phyloP scores from a whole-genome alignment of 1,284 basidiomycete species.

The Inonotus hispidus region DNA sequence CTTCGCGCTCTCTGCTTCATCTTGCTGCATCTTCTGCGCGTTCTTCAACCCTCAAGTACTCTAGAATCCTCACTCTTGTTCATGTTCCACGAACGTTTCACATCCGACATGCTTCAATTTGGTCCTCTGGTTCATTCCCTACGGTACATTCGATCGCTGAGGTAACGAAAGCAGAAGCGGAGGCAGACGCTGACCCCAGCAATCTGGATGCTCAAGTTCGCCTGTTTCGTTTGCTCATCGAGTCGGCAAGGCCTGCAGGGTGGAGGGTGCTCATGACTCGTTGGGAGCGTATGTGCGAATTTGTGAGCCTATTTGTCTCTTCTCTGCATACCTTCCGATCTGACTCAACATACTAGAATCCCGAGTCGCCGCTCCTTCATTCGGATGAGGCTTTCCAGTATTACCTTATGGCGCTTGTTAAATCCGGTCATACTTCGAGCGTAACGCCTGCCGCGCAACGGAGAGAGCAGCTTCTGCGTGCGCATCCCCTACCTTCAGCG shows the following conservation, averaged over 20 bases:
- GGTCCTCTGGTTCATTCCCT: neutral
- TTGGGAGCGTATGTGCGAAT: constrained; percentile 78
- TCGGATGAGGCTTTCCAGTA: constrained; percentile 67
- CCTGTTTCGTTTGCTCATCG: constrained; percentile 60
- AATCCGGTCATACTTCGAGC: constrained; percentile 50
- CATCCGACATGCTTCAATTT: constrained; percentile 8
- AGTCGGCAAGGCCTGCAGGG: constrained; percentile 58
- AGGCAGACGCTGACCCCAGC: constrained; percentile 64
- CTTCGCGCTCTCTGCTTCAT: constrained; percentile 12
- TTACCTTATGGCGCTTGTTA: constrained; percentile 64
- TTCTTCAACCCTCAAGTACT: neutral
- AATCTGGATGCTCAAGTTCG: constrained; percentile 63
- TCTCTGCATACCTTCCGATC: constrained; percentile 9
- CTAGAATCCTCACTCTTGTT: constrained; percentile 3
- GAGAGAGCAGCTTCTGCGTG: constrained; percentile 54
- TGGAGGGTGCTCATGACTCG: constrained; percentile 67
- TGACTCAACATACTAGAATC: constrained; percentile 40
- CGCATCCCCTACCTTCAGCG: constrained; percentile 22
- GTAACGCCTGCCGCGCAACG: constrained; percentile 59
- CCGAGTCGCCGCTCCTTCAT: constrained; percentile 56
- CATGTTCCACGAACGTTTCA: neutral
- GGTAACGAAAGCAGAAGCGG: constrained; percentile 66
- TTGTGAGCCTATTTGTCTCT: constrained; percentile 44
- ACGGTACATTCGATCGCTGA: constrained; percentile 25
- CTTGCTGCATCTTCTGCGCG: constrained; percentile 1